Percentiles rank a stretch among this genome's conserved stretches.
Evolutionary conservation across 495 filamentous ascomycete genomes (phyloP).

Genomic region (Stereocaulon alpinum): DNA sequence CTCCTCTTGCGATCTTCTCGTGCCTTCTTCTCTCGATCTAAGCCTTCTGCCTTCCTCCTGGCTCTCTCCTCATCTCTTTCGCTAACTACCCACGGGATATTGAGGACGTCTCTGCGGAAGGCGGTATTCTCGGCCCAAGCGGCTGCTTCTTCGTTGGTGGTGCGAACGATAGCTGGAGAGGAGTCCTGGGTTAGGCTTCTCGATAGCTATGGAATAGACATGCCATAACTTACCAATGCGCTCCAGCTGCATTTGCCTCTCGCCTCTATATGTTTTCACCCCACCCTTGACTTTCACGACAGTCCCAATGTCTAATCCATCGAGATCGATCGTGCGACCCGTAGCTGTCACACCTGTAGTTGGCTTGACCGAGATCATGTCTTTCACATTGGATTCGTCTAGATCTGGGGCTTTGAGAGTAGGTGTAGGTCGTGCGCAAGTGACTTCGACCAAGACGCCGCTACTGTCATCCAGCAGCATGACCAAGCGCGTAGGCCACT

Average conservation of each 20-base stretch:
- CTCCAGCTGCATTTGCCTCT: conserved; percentile 59
- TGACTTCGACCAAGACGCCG: conserved; percentile 60
- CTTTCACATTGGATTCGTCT: background rate
- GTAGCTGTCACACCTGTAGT: conserved; percentile 23
- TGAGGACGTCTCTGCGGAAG: conserved; percentile 55
- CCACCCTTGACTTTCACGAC: conserved; percentile 72
- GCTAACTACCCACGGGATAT: conserved; percentile 55
- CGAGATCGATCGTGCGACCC: conserved; percentile 31
- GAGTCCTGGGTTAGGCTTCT: conserved; percentile 10
- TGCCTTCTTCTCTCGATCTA: conserved; percentile 32
- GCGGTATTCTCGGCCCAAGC: conserved; percentile 60
- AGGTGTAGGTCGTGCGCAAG: conserved; percentile 24
- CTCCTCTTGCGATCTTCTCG: conserved; percentile 30
- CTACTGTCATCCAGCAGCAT: conserved; percentile 80
- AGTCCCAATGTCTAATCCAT: conserved; percentile 49
- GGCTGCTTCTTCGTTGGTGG: conserved; percentile 64
- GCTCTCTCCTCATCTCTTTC: conserved; percentile 44
- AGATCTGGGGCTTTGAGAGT: conserved; percentile 5
- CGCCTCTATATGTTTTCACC: conserved; percentile 49
- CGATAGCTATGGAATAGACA: background rate
- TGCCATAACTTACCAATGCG: conserved; percentile 35
- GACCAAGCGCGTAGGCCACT: conserved; percentile 46
- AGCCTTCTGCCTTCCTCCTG: conserved; percentile 38
- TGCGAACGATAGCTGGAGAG: conserved; percentile 30
- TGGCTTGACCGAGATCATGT: background rate